These are phyloP conservation scores for Lodderomyces beijingensis DNA, from an alignment of 1,139 yeast species.

Conservation along the genomic window DNA sequence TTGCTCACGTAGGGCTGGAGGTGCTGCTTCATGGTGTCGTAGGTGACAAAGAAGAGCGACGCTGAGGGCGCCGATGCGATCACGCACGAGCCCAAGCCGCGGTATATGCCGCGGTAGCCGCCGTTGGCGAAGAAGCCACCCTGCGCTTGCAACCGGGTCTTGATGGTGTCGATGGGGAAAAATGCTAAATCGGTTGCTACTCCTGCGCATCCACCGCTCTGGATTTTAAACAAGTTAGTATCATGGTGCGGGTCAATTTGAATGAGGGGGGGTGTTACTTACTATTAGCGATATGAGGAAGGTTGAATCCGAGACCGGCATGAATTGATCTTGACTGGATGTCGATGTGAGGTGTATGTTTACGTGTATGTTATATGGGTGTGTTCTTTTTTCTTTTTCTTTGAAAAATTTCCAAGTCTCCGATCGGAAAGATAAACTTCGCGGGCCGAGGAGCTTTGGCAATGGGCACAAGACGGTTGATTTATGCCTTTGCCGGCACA, in stretches of 20 bases:
- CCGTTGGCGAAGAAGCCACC: conserved; percentile 94
- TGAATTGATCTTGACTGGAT: too few relatives aligned
- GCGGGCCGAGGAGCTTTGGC: too few relatives aligned
- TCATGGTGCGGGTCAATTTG: not conserved
- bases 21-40: conserved; percentile 65
- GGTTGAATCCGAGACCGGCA: conserved; percentile 8
- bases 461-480: too few relatives aligned
- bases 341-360: too few relatives aligned
- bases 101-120: conserved; percentile 85
- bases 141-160: conserved; percentile 89
- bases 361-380: too few relatives aligned
- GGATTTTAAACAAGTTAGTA: conserved; percentile 14
- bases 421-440: too few relatives aligned
- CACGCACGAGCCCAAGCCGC: conserved; percentile 90
- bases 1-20: conserved; percentile 26
- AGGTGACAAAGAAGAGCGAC: conserved; percentile 81
- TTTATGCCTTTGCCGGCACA: too few relatives aligned
- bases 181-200: conserved; percentile 91
- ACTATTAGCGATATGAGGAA: conserved; percentile 11
- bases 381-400: too few relatives aligned
- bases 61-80: conserved; percentile 96
- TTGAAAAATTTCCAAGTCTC: too few relatives aligned
- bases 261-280: conserved; percentile 5
- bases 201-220: conserved; percentile 96
- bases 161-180: conserved; percentile 93